phyloP scores from a whole-genome alignment of 148 eudicot genomes.

The Rheum nobile region DNA sequence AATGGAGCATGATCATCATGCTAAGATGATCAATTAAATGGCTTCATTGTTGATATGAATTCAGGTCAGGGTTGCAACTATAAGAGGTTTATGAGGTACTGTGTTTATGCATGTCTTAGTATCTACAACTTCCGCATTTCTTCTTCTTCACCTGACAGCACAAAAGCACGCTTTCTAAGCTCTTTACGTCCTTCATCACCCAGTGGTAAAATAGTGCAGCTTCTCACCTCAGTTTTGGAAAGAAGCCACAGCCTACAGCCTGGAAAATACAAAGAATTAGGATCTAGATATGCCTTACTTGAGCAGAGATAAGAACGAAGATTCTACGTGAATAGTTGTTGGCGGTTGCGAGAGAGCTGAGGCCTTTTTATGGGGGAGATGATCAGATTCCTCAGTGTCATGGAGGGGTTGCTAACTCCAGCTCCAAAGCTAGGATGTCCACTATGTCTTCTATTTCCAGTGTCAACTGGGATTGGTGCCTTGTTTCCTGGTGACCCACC shows the following conservation, averaged over 20 bases:
- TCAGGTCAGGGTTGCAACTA: conserved; percentile 4
- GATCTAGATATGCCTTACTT: background rate
- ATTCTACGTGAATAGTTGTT: conserved; percentile 68
- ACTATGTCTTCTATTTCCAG: conserved; percentile 49
- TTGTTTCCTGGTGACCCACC: conserved; percentile 53
- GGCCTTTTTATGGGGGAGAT: conserved; percentile 88
- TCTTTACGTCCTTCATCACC: background rate
- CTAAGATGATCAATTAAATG: background rate
- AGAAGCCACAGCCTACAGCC: conserved; percentile 4
- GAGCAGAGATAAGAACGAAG: background rate
- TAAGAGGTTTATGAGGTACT: background rate
- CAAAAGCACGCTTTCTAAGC: background rate
- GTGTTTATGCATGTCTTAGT: background rate
- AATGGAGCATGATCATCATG: background rate
- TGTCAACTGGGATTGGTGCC: conserved; percentile 30
- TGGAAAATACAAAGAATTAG: conserved; percentile 3
- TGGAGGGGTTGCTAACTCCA: conserved; percentile 64
- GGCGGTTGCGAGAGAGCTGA: conserved; percentile 62
- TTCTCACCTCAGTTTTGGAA: background rate
- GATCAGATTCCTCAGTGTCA: conserved; percentile 65
- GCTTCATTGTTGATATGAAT: background rate
- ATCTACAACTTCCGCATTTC: background rate
- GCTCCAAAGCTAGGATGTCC: conserved; percentile 37
- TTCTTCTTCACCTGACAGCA: background rate
- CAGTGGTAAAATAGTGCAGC: background rate